Base-by-base conservation (phyloP, 768 basidiomycete species). In the Crassisporium funariophilum region DNA sequence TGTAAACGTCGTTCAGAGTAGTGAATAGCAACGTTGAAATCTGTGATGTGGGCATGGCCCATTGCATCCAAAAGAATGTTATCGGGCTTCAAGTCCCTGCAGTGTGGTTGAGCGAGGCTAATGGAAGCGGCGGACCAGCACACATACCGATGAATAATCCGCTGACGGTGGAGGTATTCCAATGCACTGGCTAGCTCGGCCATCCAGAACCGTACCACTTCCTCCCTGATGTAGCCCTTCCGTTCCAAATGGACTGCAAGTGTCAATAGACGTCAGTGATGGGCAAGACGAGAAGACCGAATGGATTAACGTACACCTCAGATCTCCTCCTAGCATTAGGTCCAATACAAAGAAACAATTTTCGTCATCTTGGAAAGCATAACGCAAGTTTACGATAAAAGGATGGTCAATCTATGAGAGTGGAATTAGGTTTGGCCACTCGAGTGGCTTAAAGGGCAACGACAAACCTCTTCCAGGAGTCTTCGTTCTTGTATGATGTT, bases 11-110 rank as follows among this genome's bases (percentile, higher is more conserved):
- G 78, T 49, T 91, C 89, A 9, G 95, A 95, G 64, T 93, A 98
- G 66, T 98, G 95, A 6, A 98, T 95, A 17, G 95, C 97, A 55
- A 99, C 94, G 61, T 99, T 99, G 74, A 99, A 97, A 70, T 99
- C 97, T 7, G 97, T 98, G 58, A 99, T 74, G 62, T 98, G 95
- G 1, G 91, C 95, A 62, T 99, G 95, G 0, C 97, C 97, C 60
- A 76, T 70, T n/a, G 87, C 82, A 66, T 98, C 95, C 46, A 99
- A 77, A 11, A 99, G 80, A 57, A 99, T 87, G 65, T 99, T 98
- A 65, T 98, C 97, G 3, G 97, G 97, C 65, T 99, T 98, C 49
- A 99, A 65, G 68, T 98, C 95, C 19, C 95, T 95, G 55, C 37
- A 44, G 41, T 36, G 53, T 35, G 10, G 6, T 38, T 54, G 17